Evolutionary conservation across 1,139 yeast species (phyloP).

Genomic region (Wickerhamomyces sp.): DNA sequence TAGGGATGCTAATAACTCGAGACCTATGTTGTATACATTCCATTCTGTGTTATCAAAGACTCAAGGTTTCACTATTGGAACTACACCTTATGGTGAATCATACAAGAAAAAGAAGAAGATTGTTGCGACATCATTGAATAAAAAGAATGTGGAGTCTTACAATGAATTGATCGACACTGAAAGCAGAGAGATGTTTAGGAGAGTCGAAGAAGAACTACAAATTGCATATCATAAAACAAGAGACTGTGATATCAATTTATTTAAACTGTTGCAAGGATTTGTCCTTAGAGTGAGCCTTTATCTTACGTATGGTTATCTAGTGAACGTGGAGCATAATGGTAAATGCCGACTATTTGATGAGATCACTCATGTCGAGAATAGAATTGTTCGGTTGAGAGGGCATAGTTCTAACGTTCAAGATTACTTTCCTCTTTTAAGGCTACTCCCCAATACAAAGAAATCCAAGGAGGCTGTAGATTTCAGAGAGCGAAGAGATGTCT

Average conservation of each 20-base stretch:
- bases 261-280: conserved; percentile 44
- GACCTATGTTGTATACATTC: conserved; percentile 66
- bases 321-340: conserved; percentile 41
- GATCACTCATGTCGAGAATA: conserved; percentile 60
- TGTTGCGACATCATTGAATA: conserved; percentile 47
- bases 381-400: conserved; percentile 59
- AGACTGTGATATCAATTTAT: conserved; percentile 36
- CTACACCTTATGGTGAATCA: conserved; percentile 63
- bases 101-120: conserved; percentile 51
- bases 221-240: conserved; percentile 1
- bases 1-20: conserved; percentile 53
- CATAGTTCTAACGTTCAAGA: conserved; percentile 60
- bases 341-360: conserved; percentile 42
- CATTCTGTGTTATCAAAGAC: conserved; percentile 60
- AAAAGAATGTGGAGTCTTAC: conserved; percentile 30
- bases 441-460: conserved; percentile 27
- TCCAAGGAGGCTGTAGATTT: conserved; percentile 31
- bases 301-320: conserved; percentile 55
- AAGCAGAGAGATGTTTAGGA: conserved; percentile 31
- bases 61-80: conserved; percentile 69
- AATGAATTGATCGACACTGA: conserved; percentile 42
- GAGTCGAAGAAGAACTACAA: conserved; percentile 15
- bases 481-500: conserved; percentile 47
- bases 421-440: conserved; percentile 50
- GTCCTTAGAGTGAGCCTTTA: conserved; percentile 53